Conservation (phyloP, 2,329 filamentous ascomycete genomes). For the Aspergillus aculeatus region DNA sequence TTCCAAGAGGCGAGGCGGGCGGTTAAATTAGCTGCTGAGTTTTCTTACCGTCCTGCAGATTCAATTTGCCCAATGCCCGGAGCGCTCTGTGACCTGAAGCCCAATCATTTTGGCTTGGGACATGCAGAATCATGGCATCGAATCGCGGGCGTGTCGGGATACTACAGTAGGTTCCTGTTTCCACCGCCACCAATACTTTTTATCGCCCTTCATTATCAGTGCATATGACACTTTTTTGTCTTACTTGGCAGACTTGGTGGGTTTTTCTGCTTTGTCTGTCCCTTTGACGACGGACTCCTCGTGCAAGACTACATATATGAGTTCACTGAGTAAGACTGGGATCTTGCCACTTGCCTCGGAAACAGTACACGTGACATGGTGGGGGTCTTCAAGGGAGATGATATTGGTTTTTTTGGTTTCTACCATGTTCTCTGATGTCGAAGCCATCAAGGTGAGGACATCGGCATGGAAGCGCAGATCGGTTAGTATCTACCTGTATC, state of each 20-base stretch:
- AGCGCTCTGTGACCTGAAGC: neutral
- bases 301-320: neutral
- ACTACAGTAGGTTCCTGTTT: neutral
- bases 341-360: neutral
- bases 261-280: neutral
- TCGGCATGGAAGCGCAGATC: no score
- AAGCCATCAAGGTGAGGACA: no score
- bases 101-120: neutral
- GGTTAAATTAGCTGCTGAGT: constrained; percentile 6
- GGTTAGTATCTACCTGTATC: no score
- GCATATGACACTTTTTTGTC: neutral
- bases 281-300: neutral
- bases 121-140: neutral
- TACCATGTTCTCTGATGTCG: no score
- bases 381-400: neutral
- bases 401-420: no score
- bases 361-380: neutral
- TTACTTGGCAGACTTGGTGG: neutral
- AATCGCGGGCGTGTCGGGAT: no score
- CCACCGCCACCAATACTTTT: neutral
- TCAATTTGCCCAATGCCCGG: neutral
- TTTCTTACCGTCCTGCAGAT: constrained; percentile 18
- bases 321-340: no score
- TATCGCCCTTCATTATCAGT: neutral
- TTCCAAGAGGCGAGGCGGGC: constrained; percentile 3